Base-by-base conservation (phyloP, 306 rosid species). In the Boehmeria nivea region DNA sequence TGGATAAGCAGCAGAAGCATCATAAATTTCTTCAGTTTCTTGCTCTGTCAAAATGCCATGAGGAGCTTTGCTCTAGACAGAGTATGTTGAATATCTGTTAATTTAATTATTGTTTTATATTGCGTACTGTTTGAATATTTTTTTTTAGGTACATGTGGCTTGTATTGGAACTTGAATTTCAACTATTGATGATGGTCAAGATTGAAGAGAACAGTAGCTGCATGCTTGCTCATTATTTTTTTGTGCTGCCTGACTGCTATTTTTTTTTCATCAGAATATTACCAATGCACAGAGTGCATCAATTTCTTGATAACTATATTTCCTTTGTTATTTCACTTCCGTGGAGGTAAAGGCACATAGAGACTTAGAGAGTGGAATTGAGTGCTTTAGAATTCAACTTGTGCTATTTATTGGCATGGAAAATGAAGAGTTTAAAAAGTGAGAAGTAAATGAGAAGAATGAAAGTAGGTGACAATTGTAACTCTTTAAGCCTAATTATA, bases 41-140 rank as follows among this genome's bases (percentile, higher is more conserved):
- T 67, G 95, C 95, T 48, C 73, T 90, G 62, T 87, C 91, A 59
- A 90, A 84, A 76, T 87, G 94, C 78, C 95, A 90, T 0, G 98
- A 90, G 79, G 98, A 90, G 89, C 83, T 87, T 54, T 90, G 98
- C 76, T 84, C 94, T 42, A 80, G 66, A 71, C 94, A 87, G 81
- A 82, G 98, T 90, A 87, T 70, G 95, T 23, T 57, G 48, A 28
- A 28, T 3, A 28, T n/a, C n/a, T n/a, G n/a, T n/a, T n/a, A n/a
- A n/a, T n/a, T n/a, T n/a, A n/a, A n/a, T n/a, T n/a, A n/a, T n/a
- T n/a, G n/a, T n/a, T n/a, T n/a, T n/a, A n/a, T n/a, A n/a, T n/a
- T n/a, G n/a, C n/a, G n/a, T n/a, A n/a, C n/a, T n/a, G n/a, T n/a
- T n/a, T n/a, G n/a, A n/a, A n/a, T n/a, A n/a, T n/a, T n/a, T n/a